Evolutionary conservation across 169 alveolate genomes (phyloP), one percentile per base, ranked within the genome.

Genomic region (Theileria orientalis): DNA sequence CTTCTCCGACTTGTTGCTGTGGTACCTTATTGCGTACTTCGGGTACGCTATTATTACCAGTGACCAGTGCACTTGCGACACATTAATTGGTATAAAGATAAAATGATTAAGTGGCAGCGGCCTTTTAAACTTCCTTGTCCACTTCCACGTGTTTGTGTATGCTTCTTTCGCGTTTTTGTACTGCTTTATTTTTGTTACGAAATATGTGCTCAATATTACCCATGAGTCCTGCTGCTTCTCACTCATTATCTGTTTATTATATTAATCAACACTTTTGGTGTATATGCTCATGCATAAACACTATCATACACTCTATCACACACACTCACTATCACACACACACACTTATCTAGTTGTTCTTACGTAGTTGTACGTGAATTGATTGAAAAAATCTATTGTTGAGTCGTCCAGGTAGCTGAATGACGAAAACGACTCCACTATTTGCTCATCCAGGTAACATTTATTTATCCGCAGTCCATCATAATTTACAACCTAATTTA

Each of bases 11-110:
- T 21, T 52, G 6, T n/a, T 63, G 60, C 13, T 63, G 8, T 56
- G 29, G 64, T 23, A 57, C 13, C 78, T 40, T 52, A 75, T 72
- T 54, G 84, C 74, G 30, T 69, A 73, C 35, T 72, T 67, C 32
- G 90, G 90, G 46, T 77, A 77, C 33, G 79, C 77, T 19, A 84
- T 46, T 11, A 84, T 46, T 14, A 77, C 84, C 42, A 84, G 63
- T 7, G 90, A 84, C 90, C 90, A 84, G 69, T 84, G 90, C 3
- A 76, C 76, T 14, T 72, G 79, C 14, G 52, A 47, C 14, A 77
- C 69, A 37, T 84, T 84, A 29, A 84, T 72, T 23, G 90, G 90
- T 46, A 84, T 54, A 44, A 84, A 84, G 2, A 84, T 84, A 35
- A 73, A 77, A 44, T 63, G 69, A 11, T 84, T 66, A 27, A 73